phyloP scores from a whole-genome alignment of 257 asterid species.

The Solanum appendiculatum region DNA sequence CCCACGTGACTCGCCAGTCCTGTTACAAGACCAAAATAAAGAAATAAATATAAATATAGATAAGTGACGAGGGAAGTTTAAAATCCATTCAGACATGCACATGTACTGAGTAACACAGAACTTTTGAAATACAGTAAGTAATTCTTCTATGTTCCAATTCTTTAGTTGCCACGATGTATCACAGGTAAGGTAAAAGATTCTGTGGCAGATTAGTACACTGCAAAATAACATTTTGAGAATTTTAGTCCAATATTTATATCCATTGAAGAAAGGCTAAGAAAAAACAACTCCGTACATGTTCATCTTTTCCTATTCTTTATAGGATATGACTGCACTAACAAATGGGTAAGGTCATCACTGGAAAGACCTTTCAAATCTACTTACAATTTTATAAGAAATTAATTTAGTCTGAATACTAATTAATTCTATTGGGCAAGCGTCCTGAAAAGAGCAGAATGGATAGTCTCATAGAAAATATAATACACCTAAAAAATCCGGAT shows the following conservation, averaged over 20 bases:
- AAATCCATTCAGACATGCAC: not conserved
- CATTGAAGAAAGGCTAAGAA: not conserved
- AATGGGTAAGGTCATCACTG: not conserved
- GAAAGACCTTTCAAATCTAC: not conserved
- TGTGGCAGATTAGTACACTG: not conserved
- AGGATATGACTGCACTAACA: not conserved
- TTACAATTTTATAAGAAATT: not conserved
- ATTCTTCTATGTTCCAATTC: not conserved
- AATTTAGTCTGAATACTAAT: not conserved
- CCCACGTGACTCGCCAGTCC: conserved; percentile 98
- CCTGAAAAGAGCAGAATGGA: not conserved
- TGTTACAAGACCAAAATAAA: not conserved
- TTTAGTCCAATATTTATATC: not conserved
- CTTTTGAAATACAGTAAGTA: not conserved
- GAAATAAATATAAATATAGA: not conserved
- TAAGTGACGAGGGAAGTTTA: not conserved
- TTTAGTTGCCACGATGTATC: not conserved
- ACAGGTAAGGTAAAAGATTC: not conserved
- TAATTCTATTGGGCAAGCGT: not conserved
- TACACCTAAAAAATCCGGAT: not conserved
- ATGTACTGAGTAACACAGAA: not conserved
- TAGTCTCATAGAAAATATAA: not conserved
- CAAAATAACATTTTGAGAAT: not conserved
- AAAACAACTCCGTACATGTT: not conserved
- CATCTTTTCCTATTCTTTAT: not conserved